Percentiles rank a stretch among this genome's conserved stretches.
Conservation (phyloP, 257 asterid species). For the Rehmannia glutinosa region DNA sequence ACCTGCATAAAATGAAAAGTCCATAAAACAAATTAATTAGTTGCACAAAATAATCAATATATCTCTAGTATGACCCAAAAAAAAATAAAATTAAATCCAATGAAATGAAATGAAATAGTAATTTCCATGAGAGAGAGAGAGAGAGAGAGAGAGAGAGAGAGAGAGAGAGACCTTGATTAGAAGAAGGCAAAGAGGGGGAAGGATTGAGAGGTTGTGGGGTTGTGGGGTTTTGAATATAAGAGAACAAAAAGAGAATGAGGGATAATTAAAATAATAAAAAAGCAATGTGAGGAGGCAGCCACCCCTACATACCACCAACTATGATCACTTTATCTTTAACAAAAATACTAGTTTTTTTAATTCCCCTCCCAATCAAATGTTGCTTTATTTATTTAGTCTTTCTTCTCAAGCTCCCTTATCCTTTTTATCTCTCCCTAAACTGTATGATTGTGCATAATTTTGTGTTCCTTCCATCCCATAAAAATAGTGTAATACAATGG, state of each 20-base stretch:
- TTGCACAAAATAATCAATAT: background rate
- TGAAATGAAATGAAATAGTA: too few relatives aligned
- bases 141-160: slow-evolving; percentile 20
- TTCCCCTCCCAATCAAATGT: slow-evolving; percentile 13
- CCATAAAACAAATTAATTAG: slow-evolving; percentile 5
- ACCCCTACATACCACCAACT: slow-evolving; percentile 26
- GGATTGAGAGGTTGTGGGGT: slow-evolving; percentile 26
- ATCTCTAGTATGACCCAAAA: background rate
- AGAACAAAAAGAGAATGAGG: slow-evolving; percentile 51
- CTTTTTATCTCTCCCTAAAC: background rate
- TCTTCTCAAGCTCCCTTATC: slow-evolving; percentile 34
- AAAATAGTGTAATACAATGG: too few relatives aligned
- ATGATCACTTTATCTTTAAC: slow-evolving; percentile 40
- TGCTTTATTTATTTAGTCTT: slow-evolving; percentile 28
- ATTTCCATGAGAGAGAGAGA: slow-evolving; percentile 18
- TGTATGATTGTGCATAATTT: too few relatives aligned
- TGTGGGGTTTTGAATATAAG: slow-evolving; percentile 38
- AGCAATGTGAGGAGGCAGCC: slow-evolving; percentile 32
- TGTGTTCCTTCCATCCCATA: too few relatives aligned
- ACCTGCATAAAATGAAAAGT: slow-evolving; percentile 16
- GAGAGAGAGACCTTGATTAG: slow-evolving; percentile 29
- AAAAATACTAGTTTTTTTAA: slow-evolving; percentile 24
- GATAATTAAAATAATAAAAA: slow-evolving; percentile 19
- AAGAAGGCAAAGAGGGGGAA: slow-evolving; percentile 21
- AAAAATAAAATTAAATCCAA: too few relatives aligned